phyloP scores from a whole-genome alignment of 192 early-diverging fungal species.

The Coemansia sp. region DNA sequence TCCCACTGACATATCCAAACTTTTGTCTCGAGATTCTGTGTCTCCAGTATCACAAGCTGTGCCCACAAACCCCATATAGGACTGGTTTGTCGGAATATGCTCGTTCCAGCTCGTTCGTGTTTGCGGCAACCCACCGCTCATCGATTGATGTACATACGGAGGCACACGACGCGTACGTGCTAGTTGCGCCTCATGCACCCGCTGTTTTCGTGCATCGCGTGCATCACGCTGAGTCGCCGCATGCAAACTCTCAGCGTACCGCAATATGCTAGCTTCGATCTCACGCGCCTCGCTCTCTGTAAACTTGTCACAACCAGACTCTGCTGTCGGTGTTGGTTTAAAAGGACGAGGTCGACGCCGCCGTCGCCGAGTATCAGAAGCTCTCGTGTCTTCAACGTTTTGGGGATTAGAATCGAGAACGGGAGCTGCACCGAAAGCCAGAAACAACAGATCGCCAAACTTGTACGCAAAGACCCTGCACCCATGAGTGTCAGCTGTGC shows the following conservation, averaged over 20 bases:
- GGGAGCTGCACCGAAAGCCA: slow-evolving; percentile 13
- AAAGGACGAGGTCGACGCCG: too few relatives aligned
- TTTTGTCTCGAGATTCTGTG: too few relatives aligned
- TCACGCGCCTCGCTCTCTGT: slow-evolving; percentile 5
- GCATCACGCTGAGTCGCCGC: slow-evolving; percentile 30
- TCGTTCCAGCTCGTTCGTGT: slow-evolving; percentile 19
- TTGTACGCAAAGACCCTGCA: slow-evolving; percentile 43
- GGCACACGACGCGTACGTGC: slow-evolving; percentile 24
- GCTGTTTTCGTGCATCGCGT: slow-evolving; percentile 9
- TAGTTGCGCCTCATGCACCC: slow-evolving; percentile 12
- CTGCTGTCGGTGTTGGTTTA: too few relatives aligned
- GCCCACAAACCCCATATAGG: too few relatives aligned
- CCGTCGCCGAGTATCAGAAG: too few relatives aligned
- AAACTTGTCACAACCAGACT: too few relatives aligned
- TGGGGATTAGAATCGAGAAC: background rate
- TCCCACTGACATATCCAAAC: too few relatives aligned
- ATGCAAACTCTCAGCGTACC: slow-evolving; percentile 42
- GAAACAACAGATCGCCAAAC: slow-evolving; percentile 41
- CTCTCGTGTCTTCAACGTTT: too few relatives aligned
- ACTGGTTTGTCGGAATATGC: too few relatives aligned
- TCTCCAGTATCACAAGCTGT: too few relatives aligned
- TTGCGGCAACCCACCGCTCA: background rate
- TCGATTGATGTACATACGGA: slow-evolving; percentile 22
- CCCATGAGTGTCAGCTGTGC: too few relatives aligned
- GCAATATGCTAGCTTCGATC: slow-evolving; percentile 25